A percentile compares a stretch with the other conserved stretches of the same genome.
These are phyloP conservation scores for Lotmaria passim DNA, from an alignment of 208 protist species.

Conservation along the genomic window DNA sequence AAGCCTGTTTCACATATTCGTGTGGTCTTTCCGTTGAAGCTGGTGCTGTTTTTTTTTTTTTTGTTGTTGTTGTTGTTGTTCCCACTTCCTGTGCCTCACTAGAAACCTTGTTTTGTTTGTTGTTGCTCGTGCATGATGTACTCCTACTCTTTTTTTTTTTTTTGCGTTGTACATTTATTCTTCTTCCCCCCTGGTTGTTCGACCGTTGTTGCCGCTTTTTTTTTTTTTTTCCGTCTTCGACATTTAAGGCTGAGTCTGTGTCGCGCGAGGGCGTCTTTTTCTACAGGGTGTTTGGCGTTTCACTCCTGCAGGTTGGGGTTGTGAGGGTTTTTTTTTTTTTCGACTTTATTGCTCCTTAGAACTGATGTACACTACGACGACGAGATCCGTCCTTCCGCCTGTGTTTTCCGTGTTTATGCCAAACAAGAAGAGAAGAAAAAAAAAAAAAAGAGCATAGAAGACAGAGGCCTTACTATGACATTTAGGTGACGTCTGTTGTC, in stretches of 20 bases:
- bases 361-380: neutral
- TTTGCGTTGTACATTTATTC: neutral
- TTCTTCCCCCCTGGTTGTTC: neutral
- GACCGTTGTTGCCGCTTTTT: neutral
- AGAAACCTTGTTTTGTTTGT: neutral
- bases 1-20: neutral
- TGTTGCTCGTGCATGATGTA: neutral
- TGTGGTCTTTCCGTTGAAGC: no score
- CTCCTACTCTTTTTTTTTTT: neutral
- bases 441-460: neutral
- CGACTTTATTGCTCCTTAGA: neutral
- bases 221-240: conserved; percentile 9
- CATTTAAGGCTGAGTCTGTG: neutral
- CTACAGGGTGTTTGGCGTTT: neutral
- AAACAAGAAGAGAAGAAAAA: neutral
- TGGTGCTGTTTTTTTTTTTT: neutral
- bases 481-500: no score
- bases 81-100: no score
- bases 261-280: neutral
- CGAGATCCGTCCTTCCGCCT: neutral
- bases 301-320: no score
- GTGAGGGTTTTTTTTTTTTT: neutral
- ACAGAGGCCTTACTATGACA: no score
- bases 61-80: conserved; percentile 7
- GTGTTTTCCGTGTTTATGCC: no score